Evolutionary conservation across 1,139 yeast species (phyloP), one percentile per base, ranked within the genome.

Genomic region (Blastobotrys malaysiensis): DNA sequence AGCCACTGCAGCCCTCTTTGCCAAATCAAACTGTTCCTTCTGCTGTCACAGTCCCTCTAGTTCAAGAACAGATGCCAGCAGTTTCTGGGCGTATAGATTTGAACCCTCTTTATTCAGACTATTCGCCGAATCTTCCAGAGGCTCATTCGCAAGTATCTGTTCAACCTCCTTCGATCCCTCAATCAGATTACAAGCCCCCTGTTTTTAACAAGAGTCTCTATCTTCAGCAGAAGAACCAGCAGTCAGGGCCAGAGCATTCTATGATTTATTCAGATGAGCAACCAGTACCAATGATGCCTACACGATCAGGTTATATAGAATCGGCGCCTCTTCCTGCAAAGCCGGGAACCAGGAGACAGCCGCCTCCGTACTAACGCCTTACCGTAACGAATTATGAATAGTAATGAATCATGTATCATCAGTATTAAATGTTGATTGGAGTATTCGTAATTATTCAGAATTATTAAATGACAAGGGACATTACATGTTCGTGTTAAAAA

Each of bases 121-220:
- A 52, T 27, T 57, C 61, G 13, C 62, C 62, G 5, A 54, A 58
- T 51, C 36, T 49, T 20, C 61, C 61, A 9, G 58, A 21, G 27
- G 18, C 16, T 11, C 19, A 22, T 14, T 14, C 20, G 19, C 48
- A 16, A 14, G 13, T 6, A n/a, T 43, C 14, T 13, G 24, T 39
- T 51, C 47, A 21, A n/a, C 49, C 13, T 13, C 56, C 19, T 22
- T 16, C 48, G 14, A 9, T 22, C 20, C 49, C 47, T 9, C 26
- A 46, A 43, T 13, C 52, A 9, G 51, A 48, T 22, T 49, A 52
- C 45, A 45, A 48, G 45, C 54, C 54, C 14, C 54, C 54, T 18
- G 54, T 52, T 7, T 52, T 52, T 16, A 48, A 52, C 39, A 43
- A 43, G n/a, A 46, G 45, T 9, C 21, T 44, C n/a, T 52, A 52